Conservation (phyloP, 83 land plant genomes). For the Diphasiastrum complanatum region DNA sequence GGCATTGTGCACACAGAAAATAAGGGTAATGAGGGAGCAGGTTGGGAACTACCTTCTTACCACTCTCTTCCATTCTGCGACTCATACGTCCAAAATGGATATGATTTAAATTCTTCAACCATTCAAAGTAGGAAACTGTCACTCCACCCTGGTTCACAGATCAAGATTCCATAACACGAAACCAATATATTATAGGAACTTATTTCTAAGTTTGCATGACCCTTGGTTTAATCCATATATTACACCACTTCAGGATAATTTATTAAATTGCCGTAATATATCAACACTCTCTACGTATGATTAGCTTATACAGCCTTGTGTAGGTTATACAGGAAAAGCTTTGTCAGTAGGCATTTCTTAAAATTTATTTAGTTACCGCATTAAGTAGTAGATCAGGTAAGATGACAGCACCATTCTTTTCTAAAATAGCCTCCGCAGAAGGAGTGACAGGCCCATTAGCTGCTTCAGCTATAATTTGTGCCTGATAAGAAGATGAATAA, state of each 20-base stretch:
- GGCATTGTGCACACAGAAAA: too few species aligned
- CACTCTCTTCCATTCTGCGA: conserved; percentile 39
- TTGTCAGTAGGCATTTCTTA: background rate
- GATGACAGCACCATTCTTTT: conserved; percentile 30
- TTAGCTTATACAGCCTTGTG: background rate
- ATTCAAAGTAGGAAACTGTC: conserved; percentile 42
- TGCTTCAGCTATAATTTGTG: conserved; percentile 33
- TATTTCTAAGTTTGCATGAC: background rate
- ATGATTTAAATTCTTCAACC: conserved; percentile 40
- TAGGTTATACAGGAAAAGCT: background rate
- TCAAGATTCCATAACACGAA: too few species aligned
- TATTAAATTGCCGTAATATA: too few species aligned
- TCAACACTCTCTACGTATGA: too few species aligned
- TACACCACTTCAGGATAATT: too few species aligned
- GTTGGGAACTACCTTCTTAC: conserved; percentile 14
- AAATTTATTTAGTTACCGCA: conserved; percentile 27
- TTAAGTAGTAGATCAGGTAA: conserved; percentile 36
- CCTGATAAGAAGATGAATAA: conserved; percentile 14
- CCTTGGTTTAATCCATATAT: too few species aligned
- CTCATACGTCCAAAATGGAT: conserved; percentile 43
- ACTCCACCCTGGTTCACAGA: conserved; percentile 31
- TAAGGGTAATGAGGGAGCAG: too few species aligned
- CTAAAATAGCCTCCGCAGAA: conserved; percentile 31
- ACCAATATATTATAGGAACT: too few species aligned
- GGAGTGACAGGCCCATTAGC: conserved; percentile 44